Evolutionary conservation across 805 yeast species (phyloP).

Genomic region (Schwanniomyces sp.): DNA sequence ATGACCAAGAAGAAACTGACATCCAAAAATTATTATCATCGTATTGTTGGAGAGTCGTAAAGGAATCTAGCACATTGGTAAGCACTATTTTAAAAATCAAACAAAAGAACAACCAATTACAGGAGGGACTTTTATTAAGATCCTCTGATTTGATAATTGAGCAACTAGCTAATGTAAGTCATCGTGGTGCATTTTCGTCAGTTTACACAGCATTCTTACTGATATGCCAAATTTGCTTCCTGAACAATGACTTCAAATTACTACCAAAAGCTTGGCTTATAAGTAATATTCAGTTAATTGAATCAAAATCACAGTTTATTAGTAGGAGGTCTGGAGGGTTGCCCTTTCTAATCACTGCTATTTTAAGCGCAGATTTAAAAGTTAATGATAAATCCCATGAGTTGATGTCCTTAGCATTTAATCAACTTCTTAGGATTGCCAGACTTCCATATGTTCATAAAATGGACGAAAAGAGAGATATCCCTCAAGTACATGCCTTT

Average conservation of each 20-base stretch:
- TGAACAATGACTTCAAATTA: conserved; percentile 20
- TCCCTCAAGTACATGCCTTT: conserved; percentile 93
- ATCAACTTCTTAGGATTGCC: conserved; percentile 55
- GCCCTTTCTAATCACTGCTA: conserved; percentile 75
- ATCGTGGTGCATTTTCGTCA: conserved; percentile 90
- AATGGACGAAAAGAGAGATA: conserved; percentile 57
- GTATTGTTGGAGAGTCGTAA: conserved; percentile 80
- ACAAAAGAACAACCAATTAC: not conserved
- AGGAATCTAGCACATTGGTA: conserved; percentile 66
- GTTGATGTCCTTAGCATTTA: conserved; percentile 51
- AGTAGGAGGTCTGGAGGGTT: conserved; percentile 93
- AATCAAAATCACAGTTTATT: conserved; percentile 62
- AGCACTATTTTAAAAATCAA: conserved; percentile 33
- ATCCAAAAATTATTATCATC: conserved; percentile 53
- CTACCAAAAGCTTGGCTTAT: conserved; percentile 60
- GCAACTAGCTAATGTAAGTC: conserved; percentile 75
- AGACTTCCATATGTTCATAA: conserved; percentile 43
- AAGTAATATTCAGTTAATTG: conserved; percentile 51
- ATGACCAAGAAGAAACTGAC: conserved; percentile 35
- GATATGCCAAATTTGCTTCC: conserved; percentile 58
- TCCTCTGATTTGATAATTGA: conserved; percentile 58
- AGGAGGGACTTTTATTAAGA: conserved; percentile 18
- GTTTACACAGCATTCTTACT: conserved; percentile 78
- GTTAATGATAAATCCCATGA: conserved; percentile 22
- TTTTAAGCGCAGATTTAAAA: conserved; percentile 51